phyloP scores from a whole-genome alignment of 192 early-diverging fungal genomes.

The Backusella morwellensis region DNA sequence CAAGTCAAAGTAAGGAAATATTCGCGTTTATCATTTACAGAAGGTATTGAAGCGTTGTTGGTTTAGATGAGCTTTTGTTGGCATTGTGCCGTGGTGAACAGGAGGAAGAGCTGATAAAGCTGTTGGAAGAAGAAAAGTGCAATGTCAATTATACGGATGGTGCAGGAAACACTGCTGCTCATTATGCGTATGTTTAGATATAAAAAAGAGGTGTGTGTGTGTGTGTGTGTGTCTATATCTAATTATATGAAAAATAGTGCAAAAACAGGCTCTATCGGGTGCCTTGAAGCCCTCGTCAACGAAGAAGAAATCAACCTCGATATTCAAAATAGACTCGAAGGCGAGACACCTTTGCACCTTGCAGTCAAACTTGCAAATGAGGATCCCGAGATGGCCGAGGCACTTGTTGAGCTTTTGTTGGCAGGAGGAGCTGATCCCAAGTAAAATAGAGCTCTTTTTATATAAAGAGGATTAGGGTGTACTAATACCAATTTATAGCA shows the following conservation, averaged over 20 bases:
- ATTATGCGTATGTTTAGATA: constrained; percentile 56
- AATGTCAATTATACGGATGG: constrained; percentile 64
- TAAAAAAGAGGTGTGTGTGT: not conserved
- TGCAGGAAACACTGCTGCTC: constrained; percentile 65
- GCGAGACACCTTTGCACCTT: constrained; percentile 71
- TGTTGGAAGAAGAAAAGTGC: constrained; percentile 44
- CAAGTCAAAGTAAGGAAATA: constrained; percentile 5
- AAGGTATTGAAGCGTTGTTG: not conserved
- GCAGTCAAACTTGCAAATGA: constrained; percentile 51
- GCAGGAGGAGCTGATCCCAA: constrained; percentile 50
- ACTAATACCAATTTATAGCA: constrained; percentile 6
- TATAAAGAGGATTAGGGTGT: not conserved
- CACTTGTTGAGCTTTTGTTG: constrained; percentile 58
- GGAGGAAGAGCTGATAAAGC: constrained; percentile 58
- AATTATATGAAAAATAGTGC: constrained; percentile 29
- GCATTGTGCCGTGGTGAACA: constrained; percentile 70
- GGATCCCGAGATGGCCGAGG: constrained; percentile 57
- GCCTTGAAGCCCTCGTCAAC: constrained; percentile 53
- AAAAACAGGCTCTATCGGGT: constrained; percentile 56
- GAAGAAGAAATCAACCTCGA: constrained; percentile 58
- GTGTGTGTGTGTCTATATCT: not conserved
- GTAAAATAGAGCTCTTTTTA: constrained; percentile 9
- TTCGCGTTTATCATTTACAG: not conserved
- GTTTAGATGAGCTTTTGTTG: constrained; percentile 65
- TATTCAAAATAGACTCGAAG: constrained; percentile 47